Base-by-base conservation (phyloP, 768 basidiomycete genomes). In the Trametes coccinea region DNA sequence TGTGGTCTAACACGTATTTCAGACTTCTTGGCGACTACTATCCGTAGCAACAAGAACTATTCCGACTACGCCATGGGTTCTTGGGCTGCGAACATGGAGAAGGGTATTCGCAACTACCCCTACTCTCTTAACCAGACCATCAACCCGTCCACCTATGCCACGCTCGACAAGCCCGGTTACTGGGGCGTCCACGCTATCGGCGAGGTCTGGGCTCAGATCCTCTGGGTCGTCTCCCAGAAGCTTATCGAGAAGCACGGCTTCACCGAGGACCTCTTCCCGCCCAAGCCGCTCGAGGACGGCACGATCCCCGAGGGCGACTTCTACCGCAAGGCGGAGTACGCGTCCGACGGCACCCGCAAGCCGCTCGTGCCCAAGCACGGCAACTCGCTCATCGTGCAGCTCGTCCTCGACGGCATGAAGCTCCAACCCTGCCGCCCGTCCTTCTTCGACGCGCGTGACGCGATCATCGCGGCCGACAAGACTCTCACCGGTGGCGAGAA, bases 131-230 rank as follows among this genome's bases (percentile, higher is more conserved):
- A 92, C 75, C 74, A 78, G 37, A 80, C 81, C 27, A 68, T 91
- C 74, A 98, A 98, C 79, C 96, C 94, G 0, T 92, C 91, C 55
- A 89, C 86, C 0, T 98, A 98, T 83, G 90, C 93, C 85, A 95
- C 89, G 2, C 88, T 99, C 22, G 93, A 98, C 79, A 90, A 90
- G 75, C 87, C 88, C 2, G 92, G 92, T 16, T 95, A 95, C 80
- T 96, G 92, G 88, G 92, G 93, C 39, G 94, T 95, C 8, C 90
- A 91, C 68, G 89, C 90, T 22, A 88, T 95, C 63, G 94, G 94
- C 46, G 94, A 96, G 75, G 95, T 98, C 55, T 98, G 95, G 95
- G 95, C 95, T 4, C 76, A 94, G 78, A 88, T 93, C 29, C 87
- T 94, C 55, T 94, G 90, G 90, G 81, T 93, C 66, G 80, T 90